A percentile compares a stretch with the other conserved stretches of the same genome.
Evolutionary conservation across 164 flowering plant species (phyloP).

Genomic region (Euptelea pleiosperma): DNA sequence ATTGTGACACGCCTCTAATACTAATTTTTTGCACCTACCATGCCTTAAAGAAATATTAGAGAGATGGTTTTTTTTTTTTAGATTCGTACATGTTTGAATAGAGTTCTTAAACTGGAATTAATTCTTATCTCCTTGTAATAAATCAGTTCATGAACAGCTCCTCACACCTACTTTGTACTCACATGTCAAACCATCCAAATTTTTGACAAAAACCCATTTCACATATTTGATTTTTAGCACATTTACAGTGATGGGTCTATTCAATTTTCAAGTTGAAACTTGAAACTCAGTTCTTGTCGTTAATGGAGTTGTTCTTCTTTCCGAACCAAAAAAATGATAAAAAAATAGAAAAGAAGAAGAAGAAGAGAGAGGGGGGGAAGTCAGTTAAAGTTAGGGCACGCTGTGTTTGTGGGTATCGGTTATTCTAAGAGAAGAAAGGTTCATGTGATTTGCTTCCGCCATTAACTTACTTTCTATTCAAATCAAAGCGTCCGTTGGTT

Average conservation of each 20-base stretch:
- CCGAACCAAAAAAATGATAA: background rate
- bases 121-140: background rate
- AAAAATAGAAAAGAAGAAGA: background rate
- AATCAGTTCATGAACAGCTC: background rate
- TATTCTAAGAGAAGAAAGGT: conserved; percentile 30
- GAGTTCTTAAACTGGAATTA: no score
- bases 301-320: background rate
- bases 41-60: no score
- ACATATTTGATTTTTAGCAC: background rate
- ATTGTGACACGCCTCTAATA: no score
- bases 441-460: conserved; percentile 16
- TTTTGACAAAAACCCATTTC: no score
- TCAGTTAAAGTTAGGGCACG: no score
- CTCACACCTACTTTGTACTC: background rate
- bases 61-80: no score
- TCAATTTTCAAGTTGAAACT: background rate
- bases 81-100: no score
- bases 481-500: conserved; percentile 26
- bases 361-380: conserved; percentile 5
- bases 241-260: background rate
- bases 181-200: background rate
- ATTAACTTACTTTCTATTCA: conserved; percentile 27
- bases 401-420: no score
- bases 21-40: no score
- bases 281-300: background rate